phyloP scores from a whole-genome alignment of 345 rosid genomes.

The Heritiera littoralis region DNA sequence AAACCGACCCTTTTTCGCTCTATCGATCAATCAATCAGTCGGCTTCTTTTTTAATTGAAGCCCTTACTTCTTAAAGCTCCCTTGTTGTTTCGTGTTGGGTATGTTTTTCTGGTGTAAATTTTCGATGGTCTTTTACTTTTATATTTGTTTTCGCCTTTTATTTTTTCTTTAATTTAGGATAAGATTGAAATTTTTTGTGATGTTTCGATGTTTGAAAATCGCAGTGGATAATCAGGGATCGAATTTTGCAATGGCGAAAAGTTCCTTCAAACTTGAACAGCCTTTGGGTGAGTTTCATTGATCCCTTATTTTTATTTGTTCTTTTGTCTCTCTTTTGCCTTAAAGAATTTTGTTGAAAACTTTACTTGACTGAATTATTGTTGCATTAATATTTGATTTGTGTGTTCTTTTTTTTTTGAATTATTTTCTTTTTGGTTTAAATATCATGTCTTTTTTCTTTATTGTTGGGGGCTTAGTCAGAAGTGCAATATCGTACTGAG shows the following conservation, averaged over 20 bases:
- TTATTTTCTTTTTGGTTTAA: background rate
- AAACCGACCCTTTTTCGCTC: constrained; percentile 25
- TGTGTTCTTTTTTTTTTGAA: constrained; percentile 7
- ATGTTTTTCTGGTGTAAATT: constrained; percentile 17
- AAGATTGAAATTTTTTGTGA: constrained; percentile 23
- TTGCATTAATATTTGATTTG: background rate
- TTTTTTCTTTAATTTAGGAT: background rate
- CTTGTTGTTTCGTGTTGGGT: constrained; percentile 40
- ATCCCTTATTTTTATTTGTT: background rate
- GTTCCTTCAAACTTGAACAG: constrained; percentile 66
- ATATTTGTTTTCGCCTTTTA: background rate
- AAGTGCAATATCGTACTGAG: background rate
- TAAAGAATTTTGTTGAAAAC: background rate
- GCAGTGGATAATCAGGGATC: constrained; percentile 40
- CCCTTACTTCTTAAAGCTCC: constrained; percentile 6
- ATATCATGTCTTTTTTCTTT: background rate
- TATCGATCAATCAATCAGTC: constrained; percentile 22
- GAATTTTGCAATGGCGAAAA: constrained; percentile 54
- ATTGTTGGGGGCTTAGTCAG: background rate
- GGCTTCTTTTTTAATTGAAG: background rate
- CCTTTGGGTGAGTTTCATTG: constrained; percentile 53
- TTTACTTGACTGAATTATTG: background rate
- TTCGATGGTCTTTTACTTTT: background rate
- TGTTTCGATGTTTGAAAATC: constrained; percentile 49
- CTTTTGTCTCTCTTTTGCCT: background rate